Base-by-base conservation (phyloP, 495 filamentous ascomycete genomes). In the Podospora pseudopauciseta region DNA sequence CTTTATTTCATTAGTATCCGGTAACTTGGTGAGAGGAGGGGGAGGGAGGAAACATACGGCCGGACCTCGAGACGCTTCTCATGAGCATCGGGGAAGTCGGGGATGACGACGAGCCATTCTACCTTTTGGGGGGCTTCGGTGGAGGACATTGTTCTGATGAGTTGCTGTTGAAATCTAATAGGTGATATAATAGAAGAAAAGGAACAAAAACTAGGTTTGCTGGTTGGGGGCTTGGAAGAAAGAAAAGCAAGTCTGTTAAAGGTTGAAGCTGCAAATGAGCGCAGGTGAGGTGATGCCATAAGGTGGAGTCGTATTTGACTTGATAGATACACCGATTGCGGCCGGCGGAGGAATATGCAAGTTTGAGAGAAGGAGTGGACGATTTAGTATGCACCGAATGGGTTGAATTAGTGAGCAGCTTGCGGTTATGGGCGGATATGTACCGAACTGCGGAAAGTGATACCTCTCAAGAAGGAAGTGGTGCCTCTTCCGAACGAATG, bases 21-120 rank as follows among this genome's bases (percentile, higher is more conserved):
- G n/a, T 58, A 5, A 26, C 3, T 4, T 19, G 4, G 55, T 20
- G 27, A 28, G 1, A 44, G 58, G 30, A 56, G 34, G 5, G 27
- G 18, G 23, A 39, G 44, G 39, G 30, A 7, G 57, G 81, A 11
- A 20, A 73, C 90, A 76, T 78, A 95, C 91, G 84, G 80, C 63
- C 94, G 84, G 61, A 92, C 87, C 72, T 89, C 86, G 53, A 96
- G 75, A 39, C 94, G 78, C 81, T 90, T 90, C 62, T 83, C 80
- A 71, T 89, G 76, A n/a, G 79, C 84, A 4, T 86, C 89, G 0
- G 83, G 83, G 69, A 88, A 85, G 79, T 98, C 94, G 18, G 93
- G 94, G 18, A 94, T 70, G 65, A 97, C 88, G 71, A 93, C 89
- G 11, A 98, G 85, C 88, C 90, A 98, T 79, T 98, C 93, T 66